A percentile compares a stretch with the other conserved stretches of the same genome.
Conservation (phyloP, 2,329 filamentous ascomycete genomes). For the Neopestalotiopsis rosae region DNA sequence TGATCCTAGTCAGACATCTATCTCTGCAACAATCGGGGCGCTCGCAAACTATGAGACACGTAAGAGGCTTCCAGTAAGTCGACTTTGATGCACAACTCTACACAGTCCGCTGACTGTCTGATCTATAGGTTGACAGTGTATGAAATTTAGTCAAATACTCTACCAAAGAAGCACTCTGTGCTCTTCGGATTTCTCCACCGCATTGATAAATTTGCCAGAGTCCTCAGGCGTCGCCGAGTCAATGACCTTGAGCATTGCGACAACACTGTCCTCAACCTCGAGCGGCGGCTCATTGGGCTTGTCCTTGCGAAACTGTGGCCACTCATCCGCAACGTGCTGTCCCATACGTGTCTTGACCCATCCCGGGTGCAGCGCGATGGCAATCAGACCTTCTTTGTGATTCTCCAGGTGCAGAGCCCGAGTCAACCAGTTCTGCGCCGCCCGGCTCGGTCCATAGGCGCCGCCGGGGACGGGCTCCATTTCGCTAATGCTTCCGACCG, state of each 20-base stretch:
- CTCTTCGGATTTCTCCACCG: not conserved
- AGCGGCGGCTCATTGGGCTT: constrained; percentile 30
- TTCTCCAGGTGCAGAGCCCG: constrained; percentile 36
- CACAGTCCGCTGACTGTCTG: no score
- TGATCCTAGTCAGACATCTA: no score
- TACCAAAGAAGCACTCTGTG: not conserved
- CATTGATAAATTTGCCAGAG: constrained; percentile 39
- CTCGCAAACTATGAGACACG: no score
- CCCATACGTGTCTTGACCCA: constrained; percentile 42
- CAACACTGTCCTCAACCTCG: constrained; percentile 38
- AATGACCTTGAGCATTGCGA: constrained; percentile 39
- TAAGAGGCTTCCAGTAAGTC: no score
- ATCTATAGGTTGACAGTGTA: no score
- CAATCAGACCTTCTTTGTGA: constrained; percentile 28
- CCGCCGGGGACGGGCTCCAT: constrained; percentile 38
- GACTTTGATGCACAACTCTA: no score
- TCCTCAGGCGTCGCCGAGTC: constrained; percentile 40
- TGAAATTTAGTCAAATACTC: not conserved
- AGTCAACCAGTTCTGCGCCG: constrained; percentile 41
- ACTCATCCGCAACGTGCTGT: constrained; percentile 35
- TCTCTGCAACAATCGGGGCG: no score
- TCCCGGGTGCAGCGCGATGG: constrained; percentile 43
- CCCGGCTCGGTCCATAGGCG: constrained; percentile 42
- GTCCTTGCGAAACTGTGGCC: constrained; percentile 27
- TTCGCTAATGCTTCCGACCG: constrained; percentile 38